Base-by-base conservation (phyloP, 306 rosid genomes). In the Bauhinia variegata region DNA sequence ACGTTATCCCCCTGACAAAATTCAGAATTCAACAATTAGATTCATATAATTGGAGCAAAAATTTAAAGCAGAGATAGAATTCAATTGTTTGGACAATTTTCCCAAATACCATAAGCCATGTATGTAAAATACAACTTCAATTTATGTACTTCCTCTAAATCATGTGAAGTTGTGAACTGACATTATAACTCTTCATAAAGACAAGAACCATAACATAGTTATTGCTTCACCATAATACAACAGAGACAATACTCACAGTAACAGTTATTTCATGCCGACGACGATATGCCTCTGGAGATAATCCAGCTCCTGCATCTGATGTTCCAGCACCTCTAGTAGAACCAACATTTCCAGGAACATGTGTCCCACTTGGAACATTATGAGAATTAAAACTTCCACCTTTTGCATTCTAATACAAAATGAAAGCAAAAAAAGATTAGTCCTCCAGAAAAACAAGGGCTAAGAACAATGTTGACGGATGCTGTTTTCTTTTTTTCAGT, bases 251-350 rank as follows among this genome's bases (percentile, higher is more conserved):
- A 84, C 97, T 90, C 71, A 95, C 99, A 67, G 76, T 19, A 70
- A 80, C 87, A 79, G 91, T 64, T 60, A 95, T 95, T 83, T 95
- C 99, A 82, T 95, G 97, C 47, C 82, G 85, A 14, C 77, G 92
- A 47, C 97, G 81, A 78, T 88, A 95, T 54, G 96, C 28, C 65
- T 88, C 96, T 1, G 95, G 73, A 17, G 96, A 80, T 78, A 89
- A 54, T 62, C 84, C 90, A 63, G 77, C 82, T 78, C 87, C 98
- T 18, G 73, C 82, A 75, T 88, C 97, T 31, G 82, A 75, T 64
- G 77, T 46, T 65, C 76, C 91, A 7, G 78, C 80, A 52, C 58
- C 86, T 81, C 68, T 82, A 56, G 68, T 30, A 61, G 75, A 51
- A 53, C 73, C 84, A 52, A 74, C 97, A 78, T 55, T 80, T 48